Evolutionary conservation across 352 stramenopile genomes (phyloP).

Genomic region (Globisporangium radiosum): DNA sequence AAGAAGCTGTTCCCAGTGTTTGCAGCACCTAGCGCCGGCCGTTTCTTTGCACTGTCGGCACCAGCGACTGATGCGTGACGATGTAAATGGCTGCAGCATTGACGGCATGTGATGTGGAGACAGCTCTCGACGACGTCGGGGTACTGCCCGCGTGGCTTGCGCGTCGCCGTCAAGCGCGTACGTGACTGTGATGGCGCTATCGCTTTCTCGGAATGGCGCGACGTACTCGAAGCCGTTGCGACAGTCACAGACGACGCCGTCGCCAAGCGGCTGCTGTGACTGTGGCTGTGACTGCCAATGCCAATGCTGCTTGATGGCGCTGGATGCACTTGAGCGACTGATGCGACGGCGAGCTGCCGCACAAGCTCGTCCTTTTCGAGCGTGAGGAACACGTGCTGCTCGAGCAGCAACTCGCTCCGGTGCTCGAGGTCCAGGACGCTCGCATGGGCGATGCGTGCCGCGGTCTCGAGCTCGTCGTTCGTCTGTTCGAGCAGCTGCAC

Average conservation of each 20-base stretch:
- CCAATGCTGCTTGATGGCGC: background rate
- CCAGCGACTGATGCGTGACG: background rate
- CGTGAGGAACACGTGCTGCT: constrained; percentile 64
- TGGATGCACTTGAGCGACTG: constrained; percentile 31
- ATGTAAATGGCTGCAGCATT: constrained; percentile 18
- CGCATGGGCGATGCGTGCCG: constrained; percentile 47
- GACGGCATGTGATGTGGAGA: constrained; percentile 59
- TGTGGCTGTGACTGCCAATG: constrained; percentile 1
- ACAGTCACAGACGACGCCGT: background rate
- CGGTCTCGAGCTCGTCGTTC: constrained; percentile 67
- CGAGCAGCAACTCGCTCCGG: constrained; percentile 39
- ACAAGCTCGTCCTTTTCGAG: constrained; percentile 56
- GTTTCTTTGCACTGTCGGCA: constrained; percentile 11
- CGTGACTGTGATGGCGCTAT: background rate
- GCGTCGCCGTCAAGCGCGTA: background rate
- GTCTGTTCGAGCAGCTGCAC: constrained; percentile 62
- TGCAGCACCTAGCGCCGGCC: constrained; percentile 3
- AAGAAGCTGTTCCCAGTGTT: constrained; percentile 19
- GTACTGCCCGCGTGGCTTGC: constrained; percentile 22
- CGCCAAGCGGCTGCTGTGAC: background rate
- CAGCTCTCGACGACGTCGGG: constrained; percentile 64
- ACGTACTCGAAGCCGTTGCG: background rate
- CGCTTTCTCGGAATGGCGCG: constrained; percentile 1
- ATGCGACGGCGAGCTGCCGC: constrained; percentile 22
- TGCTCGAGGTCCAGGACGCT: constrained; percentile 59